Percentiles rank a stretch among this genome's conserved stretches.
Conservation (phyloP, 495 filamentous ascomycete genomes). For the Schizothecium vesticola region DNA sequence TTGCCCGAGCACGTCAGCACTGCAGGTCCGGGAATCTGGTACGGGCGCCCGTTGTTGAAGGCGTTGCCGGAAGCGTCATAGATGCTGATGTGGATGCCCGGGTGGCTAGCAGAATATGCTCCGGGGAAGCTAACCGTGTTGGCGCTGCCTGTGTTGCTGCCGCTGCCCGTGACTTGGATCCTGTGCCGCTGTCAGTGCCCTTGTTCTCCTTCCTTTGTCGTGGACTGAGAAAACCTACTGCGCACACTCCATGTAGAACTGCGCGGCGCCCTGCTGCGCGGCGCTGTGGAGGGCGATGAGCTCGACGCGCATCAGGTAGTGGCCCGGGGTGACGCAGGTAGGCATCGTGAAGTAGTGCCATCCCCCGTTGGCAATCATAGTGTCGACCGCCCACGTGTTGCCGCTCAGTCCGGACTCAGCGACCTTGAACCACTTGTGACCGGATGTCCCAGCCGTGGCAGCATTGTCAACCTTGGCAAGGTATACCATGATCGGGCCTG, state of each 20-base stretch:
- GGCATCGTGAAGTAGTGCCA: constrained; percentile 46
- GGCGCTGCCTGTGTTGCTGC: constrained; percentile 30
- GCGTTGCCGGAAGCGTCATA: constrained; percentile 34
- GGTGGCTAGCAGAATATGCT: constrained; percentile 43
- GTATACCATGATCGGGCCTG: constrained; percentile 45
- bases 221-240: constrained; percentile 15
- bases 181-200: neutral
- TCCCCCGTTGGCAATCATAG: constrained; percentile 29
- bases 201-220: neutral
- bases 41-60: constrained; percentile 34
- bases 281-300: constrained; percentile 47
- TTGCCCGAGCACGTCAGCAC: constrained; percentile 29
- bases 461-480: constrained; percentile 47
- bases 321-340: constrained; percentile 39
- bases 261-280: constrained; percentile 35
- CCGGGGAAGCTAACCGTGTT: constrained; percentile 45
- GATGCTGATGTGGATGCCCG: constrained; percentile 41
- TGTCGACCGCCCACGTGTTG: constrained; percentile 16
- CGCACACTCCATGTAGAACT: constrained; percentile 48
- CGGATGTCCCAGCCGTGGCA: constrained; percentile 32
- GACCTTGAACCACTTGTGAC: constrained; percentile 43
- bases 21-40: constrained; percentile 37
- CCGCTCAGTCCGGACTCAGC: constrained; percentile 38
- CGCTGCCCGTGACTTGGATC: constrained; percentile 46
- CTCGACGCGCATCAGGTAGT: constrained; percentile 51